Evolutionary conservation across 2,329 filamentous ascomycete genomes (phyloP), one percentile per base, ranked within the genome.

Genomic region (Seiridium unicorne): DNA sequence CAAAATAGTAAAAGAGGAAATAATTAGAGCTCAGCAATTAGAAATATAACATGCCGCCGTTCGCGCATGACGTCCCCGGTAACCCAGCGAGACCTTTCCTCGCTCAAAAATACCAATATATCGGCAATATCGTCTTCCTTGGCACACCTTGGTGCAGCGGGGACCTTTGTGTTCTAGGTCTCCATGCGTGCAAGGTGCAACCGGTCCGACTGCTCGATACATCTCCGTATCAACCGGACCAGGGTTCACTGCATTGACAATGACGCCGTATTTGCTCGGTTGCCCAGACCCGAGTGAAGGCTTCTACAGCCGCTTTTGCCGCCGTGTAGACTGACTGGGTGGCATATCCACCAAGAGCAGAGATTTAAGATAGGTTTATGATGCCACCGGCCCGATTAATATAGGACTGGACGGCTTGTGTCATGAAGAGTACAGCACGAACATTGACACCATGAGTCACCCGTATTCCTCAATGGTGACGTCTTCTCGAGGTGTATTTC

Each of bases 391-490:
- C 60, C 76, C 32, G 32, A 9, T 60, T 57, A 5, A 73, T 58
- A 54, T 68, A 58, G 0, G 67, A 66, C 1, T 66, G 46, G 6
- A 64, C 64, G 1, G 66, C 66, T 51, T 72, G 61, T 1, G 66
- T 70, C 13, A 72, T 60, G 34, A 71, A 64, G 46, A 69, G 42
- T 1, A 60, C 62, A 5, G 60, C 63, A 9, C 60, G 60, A 5
- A 90, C 87, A 63, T 90, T 90, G 73, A 90, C 79, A 57, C 80
- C 73, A 86, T 90, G 58, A 85, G 80, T 67, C 80, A 76, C 46
- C 83, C 77, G 73, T 88, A 90, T 64, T 87, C 79, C 9, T 81
- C 80, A 4, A 76, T 68, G 10, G 79, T 79, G 60, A 85, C 44
- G 3, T 88, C 82, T 56, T 80, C 76, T 9, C 83, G 74, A 3